A percentile compares a stretch with the other conserved stretches of the same genome.
Conservation (phyloP, 139 green algal genomes). For the Tetratostichococcus sp. region DNA sequence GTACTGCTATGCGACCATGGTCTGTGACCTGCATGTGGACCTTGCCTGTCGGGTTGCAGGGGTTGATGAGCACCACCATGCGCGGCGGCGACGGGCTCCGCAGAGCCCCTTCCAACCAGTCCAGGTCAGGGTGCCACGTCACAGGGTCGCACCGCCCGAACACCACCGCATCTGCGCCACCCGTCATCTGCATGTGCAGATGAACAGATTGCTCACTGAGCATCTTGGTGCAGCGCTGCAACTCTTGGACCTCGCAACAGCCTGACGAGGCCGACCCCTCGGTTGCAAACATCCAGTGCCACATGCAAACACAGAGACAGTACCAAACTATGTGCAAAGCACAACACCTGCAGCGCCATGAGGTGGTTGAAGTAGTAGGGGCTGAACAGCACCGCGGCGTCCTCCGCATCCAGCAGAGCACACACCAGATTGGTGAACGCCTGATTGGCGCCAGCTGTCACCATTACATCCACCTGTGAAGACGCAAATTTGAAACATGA, state of each 20-base stretch:
- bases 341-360: conserved; percentile 66
- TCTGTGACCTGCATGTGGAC: too few relatives aligned
- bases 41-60: conserved; percentile 83
- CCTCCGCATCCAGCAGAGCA: conserved; percentile 59
- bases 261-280: too few relatives aligned
- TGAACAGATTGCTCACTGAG: too few relatives aligned
- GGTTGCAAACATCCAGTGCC: too few relatives aligned
- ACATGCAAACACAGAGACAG: too few relatives aligned
- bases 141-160: conserved; percentile 42
- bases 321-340: too few relatives aligned
- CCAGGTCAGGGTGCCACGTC: conserved; percentile 50
- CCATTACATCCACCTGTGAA: conserved; percentile 82
- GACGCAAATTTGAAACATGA: too few relatives aligned
- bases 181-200: conserved; percentile 30
- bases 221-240: too few relatives aligned
- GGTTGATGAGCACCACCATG: conserved; percentile 81
- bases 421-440: conserved; percentile 85
- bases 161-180: conserved; percentile 66
- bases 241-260: too few relatives aligned
- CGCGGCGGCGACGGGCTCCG: conserved; percentile 29
- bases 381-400: conserved; percentile 78
- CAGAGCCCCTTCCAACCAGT: conserved; percentile 51
- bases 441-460: conserved; percentile 90
- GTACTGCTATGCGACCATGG: too few relatives aligned
- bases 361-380: conserved; percentile 98